phyloP scores from a whole-genome alignment of 768 basidiomycete genomes.

The Tricholomella constricta region DNA sequence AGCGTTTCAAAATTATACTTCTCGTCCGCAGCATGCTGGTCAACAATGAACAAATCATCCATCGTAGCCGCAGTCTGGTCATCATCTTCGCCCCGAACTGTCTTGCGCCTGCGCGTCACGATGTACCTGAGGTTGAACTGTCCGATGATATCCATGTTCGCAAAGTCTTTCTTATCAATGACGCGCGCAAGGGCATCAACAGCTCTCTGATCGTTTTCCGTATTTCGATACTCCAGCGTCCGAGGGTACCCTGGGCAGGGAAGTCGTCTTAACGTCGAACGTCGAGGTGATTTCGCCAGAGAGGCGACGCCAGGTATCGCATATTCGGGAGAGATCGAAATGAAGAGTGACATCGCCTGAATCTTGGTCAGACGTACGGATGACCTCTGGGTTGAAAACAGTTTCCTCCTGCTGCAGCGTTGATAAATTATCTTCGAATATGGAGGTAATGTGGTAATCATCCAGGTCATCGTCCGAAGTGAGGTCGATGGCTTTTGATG shows the following conservation, averaged over 20 bases:
- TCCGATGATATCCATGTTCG: constrained; percentile 79
- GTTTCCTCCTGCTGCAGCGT: constrained; percentile 17
- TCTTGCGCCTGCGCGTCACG: constrained; percentile 64
- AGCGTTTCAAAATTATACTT: constrained; percentile 98
- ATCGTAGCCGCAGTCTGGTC: constrained; percentile 32
- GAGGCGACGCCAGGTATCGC: constrained; percentile 21
- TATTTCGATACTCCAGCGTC: constrained; percentile 45
- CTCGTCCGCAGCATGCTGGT: constrained; percentile 97
- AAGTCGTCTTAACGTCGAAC: neutral
- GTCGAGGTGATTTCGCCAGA: constrained; percentile 1
- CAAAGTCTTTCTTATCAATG: constrained; percentile 87
- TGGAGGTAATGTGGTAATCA: constrained; percentile 16
- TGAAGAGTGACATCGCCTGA: constrained; percentile 28
- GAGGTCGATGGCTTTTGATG: constrained; percentile 19
- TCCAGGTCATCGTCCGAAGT: constrained; percentile 23
- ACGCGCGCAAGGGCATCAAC: constrained; percentile 78
- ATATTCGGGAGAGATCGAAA: constrained; percentile 36
- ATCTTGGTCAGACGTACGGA: constrained; percentile 29
- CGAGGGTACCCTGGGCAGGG: constrained; percentile 19
- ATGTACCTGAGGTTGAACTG: constrained; percentile 98
- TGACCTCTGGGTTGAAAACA: constrained; percentile 41
- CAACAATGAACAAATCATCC: constrained; percentile 95
- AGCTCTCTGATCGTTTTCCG: constrained; percentile 51
- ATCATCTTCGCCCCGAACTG: constrained; percentile 1
- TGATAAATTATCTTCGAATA: constrained; percentile 18